These are phyloP conservation scores for Coniochaeta pulveracea DNA, from an alignment of 2,329 filamentous ascomycete species.

Conservation along the genomic window DNA sequence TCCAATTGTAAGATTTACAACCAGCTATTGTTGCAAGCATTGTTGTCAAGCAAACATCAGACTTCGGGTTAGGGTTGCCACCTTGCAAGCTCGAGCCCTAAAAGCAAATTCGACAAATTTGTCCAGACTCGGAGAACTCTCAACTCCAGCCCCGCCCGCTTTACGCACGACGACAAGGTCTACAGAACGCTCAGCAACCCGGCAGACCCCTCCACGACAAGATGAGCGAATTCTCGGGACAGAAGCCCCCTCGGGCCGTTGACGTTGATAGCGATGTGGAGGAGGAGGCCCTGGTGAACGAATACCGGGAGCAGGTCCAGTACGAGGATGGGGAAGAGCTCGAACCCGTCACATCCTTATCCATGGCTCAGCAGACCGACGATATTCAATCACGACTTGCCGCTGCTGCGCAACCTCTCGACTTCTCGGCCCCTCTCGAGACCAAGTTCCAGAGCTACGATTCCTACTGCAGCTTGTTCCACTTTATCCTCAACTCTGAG, in stretches of 20 bases:
- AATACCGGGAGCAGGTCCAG: conserved; percentile 93
- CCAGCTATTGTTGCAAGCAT: no score
- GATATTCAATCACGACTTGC: conserved; percentile 89
- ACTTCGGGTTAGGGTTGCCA: no score
- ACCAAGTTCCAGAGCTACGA: conserved; percentile 99
- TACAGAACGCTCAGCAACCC: not conserved
- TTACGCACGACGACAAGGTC: not conserved
- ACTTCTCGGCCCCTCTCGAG: conserved; percentile 91
- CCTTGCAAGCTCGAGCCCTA: no score
- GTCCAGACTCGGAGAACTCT: no score
- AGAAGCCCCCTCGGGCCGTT: conserved; percentile 45
- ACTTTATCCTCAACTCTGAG: conserved; percentile 98
- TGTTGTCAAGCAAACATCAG: no score
- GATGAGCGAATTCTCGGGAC: conserved; percentile 52
- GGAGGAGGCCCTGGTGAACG: conserved; percentile 89
- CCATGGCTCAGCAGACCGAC: conserved; percentile 64
- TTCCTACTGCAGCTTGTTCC: conserved; percentile 98
- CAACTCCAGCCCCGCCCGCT: no score
- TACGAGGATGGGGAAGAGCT: conserved; percentile 80
- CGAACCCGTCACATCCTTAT: conserved; percentile 60
- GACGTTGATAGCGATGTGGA: conserved; percentile 88
- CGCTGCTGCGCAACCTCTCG: conserved; percentile 85
- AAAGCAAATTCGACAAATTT: no score
- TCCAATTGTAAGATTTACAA: no score
- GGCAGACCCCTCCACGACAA: conserved; percentile 9